phyloP scores from a whole-genome alignment of 2,329 filamentous ascomycete genomes.

The Tolypocladium inflatum region DNA sequence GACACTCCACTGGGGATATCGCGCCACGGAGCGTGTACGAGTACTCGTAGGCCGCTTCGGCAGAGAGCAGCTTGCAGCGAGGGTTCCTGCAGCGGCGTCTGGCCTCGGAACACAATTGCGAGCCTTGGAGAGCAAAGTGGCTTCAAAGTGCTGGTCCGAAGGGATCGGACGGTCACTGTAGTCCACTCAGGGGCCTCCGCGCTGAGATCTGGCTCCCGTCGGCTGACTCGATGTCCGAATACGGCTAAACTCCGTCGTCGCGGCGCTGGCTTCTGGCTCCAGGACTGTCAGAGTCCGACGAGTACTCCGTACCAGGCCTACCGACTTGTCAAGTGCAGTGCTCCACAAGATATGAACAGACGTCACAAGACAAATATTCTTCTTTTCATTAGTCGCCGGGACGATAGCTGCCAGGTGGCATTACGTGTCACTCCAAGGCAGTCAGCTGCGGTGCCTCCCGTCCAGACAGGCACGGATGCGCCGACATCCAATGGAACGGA shows the following conservation, averaged over 20 bases:
- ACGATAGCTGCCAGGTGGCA: neutral
- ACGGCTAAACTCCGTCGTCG: conserved; percentile 1
- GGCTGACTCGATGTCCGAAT: conserved; percentile 1
- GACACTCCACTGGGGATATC: neutral
- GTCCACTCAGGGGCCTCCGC: neutral
- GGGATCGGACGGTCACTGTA: neutral
- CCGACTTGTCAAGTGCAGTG: neutral
- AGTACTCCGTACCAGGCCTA: too few relatives aligned
- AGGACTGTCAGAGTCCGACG: neutral
- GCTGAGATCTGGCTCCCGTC: neutral
- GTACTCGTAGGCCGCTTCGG: neutral
- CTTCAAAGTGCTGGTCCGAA: neutral
- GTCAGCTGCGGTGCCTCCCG: neutral
- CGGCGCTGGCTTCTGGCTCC: neutral
- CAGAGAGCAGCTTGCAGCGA: neutral
- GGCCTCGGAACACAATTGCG: neutral
- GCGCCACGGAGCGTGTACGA: neutral
- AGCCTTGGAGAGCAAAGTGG: neutral
- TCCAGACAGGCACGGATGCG: neutral
- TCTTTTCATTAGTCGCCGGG: neutral
- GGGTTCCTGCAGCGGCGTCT: neutral
- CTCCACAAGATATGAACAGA: too few relatives aligned
- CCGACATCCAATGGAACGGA: too few relatives aligned
- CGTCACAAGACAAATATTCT: too few relatives aligned
- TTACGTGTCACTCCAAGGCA: neutral